Base-by-base conservation (phyloP, 2,329 filamentous ascomycete genomes). In the Epichloe bromicola region DNA sequence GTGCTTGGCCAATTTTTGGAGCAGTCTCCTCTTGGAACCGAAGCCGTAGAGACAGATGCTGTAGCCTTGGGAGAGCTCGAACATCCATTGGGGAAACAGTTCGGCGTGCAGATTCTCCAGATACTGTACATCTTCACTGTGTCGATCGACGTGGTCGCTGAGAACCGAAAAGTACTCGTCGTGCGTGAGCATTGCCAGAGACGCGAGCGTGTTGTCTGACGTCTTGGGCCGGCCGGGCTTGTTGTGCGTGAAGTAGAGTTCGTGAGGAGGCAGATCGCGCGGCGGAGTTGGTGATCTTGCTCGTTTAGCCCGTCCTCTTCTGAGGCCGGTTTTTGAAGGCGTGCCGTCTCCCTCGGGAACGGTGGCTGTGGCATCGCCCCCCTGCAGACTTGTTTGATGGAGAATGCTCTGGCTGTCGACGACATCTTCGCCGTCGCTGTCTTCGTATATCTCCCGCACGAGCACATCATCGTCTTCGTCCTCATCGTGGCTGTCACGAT, bases 231-330 rank as follows among this genome's bases (percentile, higher is more conserved):
- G 78, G 2, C 88, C 89, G 0, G 87, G 82, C 46, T 88, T 83
- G 63, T 95, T 96, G 62, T 97, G 88, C 62, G 85, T 87, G 66
- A 98, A 97, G 70, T 94, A 98, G 57, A 86, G 79, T 65, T 97
- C 93, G 62, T 96, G 88, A 0, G 90, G 76, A 5, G 90, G 86
- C 2, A 97, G 75, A 59, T 95, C 80, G 49, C 81, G 78, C 17
- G 91, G 88, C 3, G 88, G 88, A 5, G 86, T 89, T 1, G 86
- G 86, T 6, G 86, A 88, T 51, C 79, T 80, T 23, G 60, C 62
- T 33, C 59, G 64, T 51, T 57, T 63, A 14, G 60, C 57, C 6
- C 63, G 48, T 8, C 47, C 19, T 15, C 7, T 51, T 30, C 15
- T 48, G 20, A 6, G 46, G 20, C 47, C 26, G 10, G 61, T 61